Evolutionary conservation across 1,139 yeast genomes (phyloP).

Genomic region (Pichiaceae sp.): DNA sequence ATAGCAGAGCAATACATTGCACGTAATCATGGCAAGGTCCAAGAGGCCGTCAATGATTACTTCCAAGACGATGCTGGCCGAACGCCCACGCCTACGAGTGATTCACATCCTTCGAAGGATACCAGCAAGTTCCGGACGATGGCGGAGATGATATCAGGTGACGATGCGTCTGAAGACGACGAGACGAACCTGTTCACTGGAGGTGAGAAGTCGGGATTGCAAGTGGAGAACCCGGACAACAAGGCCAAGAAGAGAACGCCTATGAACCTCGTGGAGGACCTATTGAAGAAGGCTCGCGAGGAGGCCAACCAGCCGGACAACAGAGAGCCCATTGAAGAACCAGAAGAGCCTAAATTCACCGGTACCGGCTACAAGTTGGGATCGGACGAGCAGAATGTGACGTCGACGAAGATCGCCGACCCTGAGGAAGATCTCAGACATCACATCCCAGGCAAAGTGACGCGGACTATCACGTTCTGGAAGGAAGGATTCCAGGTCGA

Average conservation of each 20-base stretch:
- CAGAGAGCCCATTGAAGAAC: slow-evolving; percentile 32
- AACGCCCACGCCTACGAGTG: slow-evolving; percentile 3
- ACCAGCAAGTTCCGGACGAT: slow-evolving; percentile 25
- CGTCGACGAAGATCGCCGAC: slow-evolving; percentile 25
- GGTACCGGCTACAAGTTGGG: slow-evolving; percentile 87
- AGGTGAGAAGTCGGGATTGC: slow-evolving; percentile 89
- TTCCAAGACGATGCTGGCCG: slow-evolving; percentile 4
- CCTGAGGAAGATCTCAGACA: slow-evolving; percentile 6
- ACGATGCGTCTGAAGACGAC: slow-evolving; percentile 34
- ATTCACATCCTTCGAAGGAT: slow-evolving; percentile 7
- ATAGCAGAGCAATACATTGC: slow-evolving; percentile 36
- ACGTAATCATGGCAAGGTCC: slow-evolving; percentile 29
- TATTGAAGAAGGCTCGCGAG: slow-evolving; percentile 52
- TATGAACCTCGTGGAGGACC: slow-evolving; percentile 41
- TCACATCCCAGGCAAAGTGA: slow-evolving; percentile 40
- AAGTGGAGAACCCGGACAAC: slow-evolving; percentile 84
- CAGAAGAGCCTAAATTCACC: slow-evolving; percentile 30
- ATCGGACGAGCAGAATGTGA: slow-evolving; percentile 36
- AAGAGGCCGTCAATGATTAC: slow-evolving; percentile 11
- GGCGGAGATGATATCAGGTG: slow-evolving; percentile 27
- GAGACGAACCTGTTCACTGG: slow-evolving; percentile 83
- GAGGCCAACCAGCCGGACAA: slow-evolving; percentile 30
- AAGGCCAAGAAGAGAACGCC: slow-evolving; percentile 19
- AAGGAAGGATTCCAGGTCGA: slow-evolving; percentile 93
- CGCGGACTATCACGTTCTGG: slow-evolving; percentile 86